Conservation (phyloP, 306 rosid genomes). For the Oxytropis ochrocephala region DNA sequence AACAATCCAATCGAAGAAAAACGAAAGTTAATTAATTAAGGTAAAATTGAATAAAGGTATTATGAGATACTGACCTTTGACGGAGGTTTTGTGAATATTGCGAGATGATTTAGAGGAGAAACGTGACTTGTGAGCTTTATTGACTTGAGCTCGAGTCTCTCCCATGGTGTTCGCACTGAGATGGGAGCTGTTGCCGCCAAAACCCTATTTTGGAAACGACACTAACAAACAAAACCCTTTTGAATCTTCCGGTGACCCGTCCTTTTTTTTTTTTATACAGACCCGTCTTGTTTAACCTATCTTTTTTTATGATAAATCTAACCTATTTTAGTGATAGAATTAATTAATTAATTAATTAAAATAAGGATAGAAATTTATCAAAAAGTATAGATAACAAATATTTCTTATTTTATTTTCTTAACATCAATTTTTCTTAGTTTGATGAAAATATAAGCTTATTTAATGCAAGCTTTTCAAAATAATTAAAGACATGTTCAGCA, state of each 20-base stretch:
- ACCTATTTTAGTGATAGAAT: no score
- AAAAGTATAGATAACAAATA: no score
- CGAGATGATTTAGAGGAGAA: slow-evolving; percentile 72
- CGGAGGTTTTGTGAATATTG: slow-evolving; percentile 54
- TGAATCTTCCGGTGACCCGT: no score
- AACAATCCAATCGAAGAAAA: slow-evolving; percentile 12
- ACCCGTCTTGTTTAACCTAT: not conserved
- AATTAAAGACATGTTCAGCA: no score
- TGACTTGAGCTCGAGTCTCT: slow-evolving; percentile 53
- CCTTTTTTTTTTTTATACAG: not conserved
- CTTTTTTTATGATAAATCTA: no score
- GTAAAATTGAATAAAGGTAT: not conserved
- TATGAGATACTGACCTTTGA: slow-evolving; percentile 27
- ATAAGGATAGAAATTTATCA: no score
- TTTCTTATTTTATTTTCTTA: no score
- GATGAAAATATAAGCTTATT: no score
- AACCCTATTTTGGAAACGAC: slow-evolving; percentile 3
- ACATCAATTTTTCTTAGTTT: no score
- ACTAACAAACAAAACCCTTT: not conserved
- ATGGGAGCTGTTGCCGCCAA: not conserved
- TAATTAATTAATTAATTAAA: no score
- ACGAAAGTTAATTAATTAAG: not conserved
- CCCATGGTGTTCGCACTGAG: slow-evolving; percentile 39
- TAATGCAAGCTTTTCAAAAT: no score
- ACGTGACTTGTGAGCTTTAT: slow-evolving; percentile 72